These are phyloP conservation scores for Coemansia sp. DNA, from an alignment of 192 early-diverging fungal species.

Conservation along the genomic window DNA sequence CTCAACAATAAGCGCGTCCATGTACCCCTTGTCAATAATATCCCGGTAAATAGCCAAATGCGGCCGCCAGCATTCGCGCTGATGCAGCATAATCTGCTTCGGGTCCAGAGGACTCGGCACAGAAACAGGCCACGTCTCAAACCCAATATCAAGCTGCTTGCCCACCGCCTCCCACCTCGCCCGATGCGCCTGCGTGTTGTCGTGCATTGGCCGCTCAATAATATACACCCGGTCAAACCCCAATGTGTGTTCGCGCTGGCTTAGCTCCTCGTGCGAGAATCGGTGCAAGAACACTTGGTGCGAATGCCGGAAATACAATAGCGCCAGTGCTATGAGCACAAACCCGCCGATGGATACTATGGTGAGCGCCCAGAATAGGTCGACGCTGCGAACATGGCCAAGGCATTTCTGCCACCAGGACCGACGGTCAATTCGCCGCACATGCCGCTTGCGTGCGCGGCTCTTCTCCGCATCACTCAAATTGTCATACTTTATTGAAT, in stretches of 20 bases:
- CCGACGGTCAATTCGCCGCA: slow-evolving; percentile 22
- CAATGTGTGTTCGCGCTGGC: slow-evolving; percentile 13
- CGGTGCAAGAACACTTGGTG: slow-evolving; percentile 37
- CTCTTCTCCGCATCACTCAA: slow-evolving; percentile 53
- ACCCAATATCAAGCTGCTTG: slow-evolving; percentile 25
- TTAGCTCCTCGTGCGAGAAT: slow-evolving; percentile 44
- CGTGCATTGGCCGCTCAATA: slow-evolving; percentile 36
- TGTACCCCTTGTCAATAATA: slow-evolving; percentile 26
- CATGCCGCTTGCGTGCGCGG: slow-evolving; percentile 43
- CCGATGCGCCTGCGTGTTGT: slow-evolving; percentile 9
- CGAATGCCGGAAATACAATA: slow-evolving; percentile 48
- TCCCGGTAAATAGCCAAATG: slow-evolving; percentile 45
- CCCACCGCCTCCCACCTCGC: slow-evolving; percentile 20
- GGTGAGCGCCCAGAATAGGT: slow-evolving; percentile 51
- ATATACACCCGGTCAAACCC: slow-evolving; percentile 47
- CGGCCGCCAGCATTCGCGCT: slow-evolving; percentile 54
- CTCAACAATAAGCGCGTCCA: slow-evolving; percentile 51
- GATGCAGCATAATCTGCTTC: slow-evolving; percentile 22
- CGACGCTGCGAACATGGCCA: slow-evolving; percentile 21
- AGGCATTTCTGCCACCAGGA: slow-evolving; percentile 17
- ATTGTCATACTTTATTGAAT: slow-evolving; percentile 52
- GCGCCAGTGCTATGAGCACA: slow-evolving; percentile 40
- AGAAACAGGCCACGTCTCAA: slow-evolving; percentile 38
- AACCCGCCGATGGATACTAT: slow-evolving; percentile 29
- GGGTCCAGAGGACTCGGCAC: slow-evolving; percentile 36